Conservation (phyloP, 495 filamentous ascomycete genomes). For the Antarctomyces pellizariae region DNA sequence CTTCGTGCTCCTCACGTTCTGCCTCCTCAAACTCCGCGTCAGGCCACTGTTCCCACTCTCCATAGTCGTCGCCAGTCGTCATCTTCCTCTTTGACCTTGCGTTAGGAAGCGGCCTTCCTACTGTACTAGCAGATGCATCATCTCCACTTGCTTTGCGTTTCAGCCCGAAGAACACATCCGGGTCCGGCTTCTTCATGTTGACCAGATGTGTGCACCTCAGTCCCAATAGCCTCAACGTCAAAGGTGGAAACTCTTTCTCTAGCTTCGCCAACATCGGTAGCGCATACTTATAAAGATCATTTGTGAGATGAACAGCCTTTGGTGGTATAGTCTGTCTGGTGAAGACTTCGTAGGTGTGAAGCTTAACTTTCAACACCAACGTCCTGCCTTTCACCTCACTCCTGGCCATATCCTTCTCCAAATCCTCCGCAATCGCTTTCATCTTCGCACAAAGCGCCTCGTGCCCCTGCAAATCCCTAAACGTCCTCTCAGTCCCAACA, state of each 20-base stretch:
- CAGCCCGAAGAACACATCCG: conserved; percentile 59
- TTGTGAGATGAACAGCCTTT: conserved; percentile 42
- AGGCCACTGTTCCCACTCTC: conserved; percentile 43
- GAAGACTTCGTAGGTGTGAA: conserved; percentile 81
- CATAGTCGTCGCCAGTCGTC: no score
- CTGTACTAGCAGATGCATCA: conserved; percentile 2
- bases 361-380: conserved; percentile 74
- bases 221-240: conserved; percentile 76
- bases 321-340: conserved; percentile 59
- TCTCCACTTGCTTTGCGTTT: conserved; percentile 11
- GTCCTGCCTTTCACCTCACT: conserved; percentile 77
- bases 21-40: conserved; percentile 43
- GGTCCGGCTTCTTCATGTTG: conserved; percentile 50
- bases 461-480: conserved; percentile 52
- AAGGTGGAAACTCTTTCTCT: conserved; percentile 59
- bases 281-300: conserved; percentile 64
- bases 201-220: conserved; percentile 70
- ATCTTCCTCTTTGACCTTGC: conserved; percentile 11
- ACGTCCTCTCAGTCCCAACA: conserved; percentile 84
- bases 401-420: conserved; percentile 65
- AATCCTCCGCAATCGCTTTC: conserved; percentile 53
- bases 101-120: conserved; percentile 8
- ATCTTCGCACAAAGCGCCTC: conserved; percentile 54
- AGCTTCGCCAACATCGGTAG: conserved; percentile 69
- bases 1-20: conserved; percentile 32